Conservation (phyloP, 116 monocot species). For the Trichopus zeylanicus region DNA sequence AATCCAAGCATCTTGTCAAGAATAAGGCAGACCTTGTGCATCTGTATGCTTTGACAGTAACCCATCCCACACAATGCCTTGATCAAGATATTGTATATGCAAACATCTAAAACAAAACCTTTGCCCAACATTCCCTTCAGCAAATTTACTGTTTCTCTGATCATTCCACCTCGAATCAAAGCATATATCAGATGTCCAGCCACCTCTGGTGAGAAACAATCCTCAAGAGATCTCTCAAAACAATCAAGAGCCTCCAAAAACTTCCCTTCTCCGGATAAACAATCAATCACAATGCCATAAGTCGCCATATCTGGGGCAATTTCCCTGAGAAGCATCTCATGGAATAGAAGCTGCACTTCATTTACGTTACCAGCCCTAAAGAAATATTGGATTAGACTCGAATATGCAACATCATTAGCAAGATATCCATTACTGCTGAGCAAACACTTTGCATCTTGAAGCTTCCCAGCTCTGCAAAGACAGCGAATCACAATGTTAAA, state of each 20-base stretch:
- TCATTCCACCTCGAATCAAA: constrained; percentile 9
- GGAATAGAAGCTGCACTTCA: constrained; percentile 18
- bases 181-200: constrained; percentile 8
- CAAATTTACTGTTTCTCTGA: constrained; percentile 6
- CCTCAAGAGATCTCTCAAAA: constrained; percentile 18
- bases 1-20: constrained; percentile 19
- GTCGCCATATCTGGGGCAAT: constrained; percentile 15
- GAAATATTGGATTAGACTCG: constrained; percentile 17
- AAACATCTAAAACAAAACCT: constrained; percentile 9
- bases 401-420: constrained; percentile 20
- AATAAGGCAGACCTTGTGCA: constrained; percentile 14
- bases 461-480: constrained; percentile 29
- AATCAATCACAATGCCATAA: constrained; percentile 18
- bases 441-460: constrained; percentile 14
- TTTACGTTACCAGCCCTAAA: constrained; percentile 16
- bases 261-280: constrained; percentile 11
- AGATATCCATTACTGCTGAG: constrained; percentile 9
- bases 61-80: constrained; percentile 19
- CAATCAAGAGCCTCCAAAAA: constrained; percentile 17
- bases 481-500: constrained; percentile 28
- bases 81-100: constrained; percentile 17
- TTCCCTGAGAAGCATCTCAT: constrained; percentile 14
- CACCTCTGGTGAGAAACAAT: constrained; percentile 15
- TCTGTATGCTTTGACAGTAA: constrained; percentile 16
- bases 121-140: constrained; percentile 12